These are phyloP conservation scores for Penicillium daleae DNA, from an alignment of 495 filamentous ascomycete genomes.

Conservation along the genomic window DNA sequence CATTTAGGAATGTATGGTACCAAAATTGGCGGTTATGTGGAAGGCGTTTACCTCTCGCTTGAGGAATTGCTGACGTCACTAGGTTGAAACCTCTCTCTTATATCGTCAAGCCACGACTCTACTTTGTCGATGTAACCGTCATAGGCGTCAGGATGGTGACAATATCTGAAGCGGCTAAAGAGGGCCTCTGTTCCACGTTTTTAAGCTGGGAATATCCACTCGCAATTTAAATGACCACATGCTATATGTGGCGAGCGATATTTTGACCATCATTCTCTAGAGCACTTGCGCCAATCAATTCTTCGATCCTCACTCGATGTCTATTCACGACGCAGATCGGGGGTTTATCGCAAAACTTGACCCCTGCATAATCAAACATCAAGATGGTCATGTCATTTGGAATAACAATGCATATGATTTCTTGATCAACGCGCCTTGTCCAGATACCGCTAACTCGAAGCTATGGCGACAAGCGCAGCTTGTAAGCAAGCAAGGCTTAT, in stretches of 20 bases:
- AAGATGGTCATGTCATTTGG: conserved; percentile 16
- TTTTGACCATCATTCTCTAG: neutral
- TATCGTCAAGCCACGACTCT: neutral
- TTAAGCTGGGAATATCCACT: neutral
- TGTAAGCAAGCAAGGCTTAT: conserved; percentile 20
- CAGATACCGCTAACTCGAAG: conserved; percentile 21
- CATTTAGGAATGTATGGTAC: conserved; percentile 1
- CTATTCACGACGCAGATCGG: conserved; percentile 7
- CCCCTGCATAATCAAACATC: conserved; percentile 16
- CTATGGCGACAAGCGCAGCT: conserved; percentile 29
- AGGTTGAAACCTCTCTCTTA: conserved; percentile 2
- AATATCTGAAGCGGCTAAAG: neutral
- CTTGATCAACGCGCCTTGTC: conserved; percentile 10
- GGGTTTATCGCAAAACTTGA: conserved; percentile 21
- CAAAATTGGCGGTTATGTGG: neutral
- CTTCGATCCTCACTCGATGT: neutral
- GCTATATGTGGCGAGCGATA: neutral
- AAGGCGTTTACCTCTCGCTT: neutral
- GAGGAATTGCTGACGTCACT: neutral
- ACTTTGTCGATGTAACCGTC: conserved; percentile 3
- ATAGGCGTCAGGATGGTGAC: neutral
- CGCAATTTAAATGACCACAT: neutral
- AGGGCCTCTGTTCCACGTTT: neutral
- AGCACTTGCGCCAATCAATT: conserved; percentile 1
- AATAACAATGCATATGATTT: conserved; percentile 23